Conservation (phyloP, 768 basidiomycete genomes). For the Mycena filopes region DNA sequence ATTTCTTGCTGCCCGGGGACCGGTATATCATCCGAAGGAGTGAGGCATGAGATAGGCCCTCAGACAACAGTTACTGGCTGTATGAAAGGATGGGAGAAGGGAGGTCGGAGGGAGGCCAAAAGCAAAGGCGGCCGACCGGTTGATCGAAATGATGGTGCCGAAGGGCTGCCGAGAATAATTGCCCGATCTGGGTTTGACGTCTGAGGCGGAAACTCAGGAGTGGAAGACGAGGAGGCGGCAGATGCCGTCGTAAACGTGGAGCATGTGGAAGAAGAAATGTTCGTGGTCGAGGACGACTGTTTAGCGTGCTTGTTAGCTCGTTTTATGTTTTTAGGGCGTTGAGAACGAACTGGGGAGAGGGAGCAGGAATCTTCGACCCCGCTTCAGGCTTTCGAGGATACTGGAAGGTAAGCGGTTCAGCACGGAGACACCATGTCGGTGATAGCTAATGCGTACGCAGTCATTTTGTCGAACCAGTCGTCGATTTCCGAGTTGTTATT, state of each 20-base stretch:
- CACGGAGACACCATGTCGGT: not conserved
- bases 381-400: conserved; percentile 22
- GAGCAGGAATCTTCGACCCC: conserved; percentile 18
- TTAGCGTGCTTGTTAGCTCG: conserved; percentile 9
- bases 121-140: no score
- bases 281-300: conserved; percentile 52
- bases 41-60: no score
- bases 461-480: conserved; percentile 45
- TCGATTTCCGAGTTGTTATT: conserved; percentile 41
- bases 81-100: no score
- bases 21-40: no score
- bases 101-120: no score
- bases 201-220: no score
- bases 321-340: not conserved
- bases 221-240: conserved; percentile 48
- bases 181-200: no score
- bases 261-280: conserved; percentile 47
- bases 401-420: not conserved
- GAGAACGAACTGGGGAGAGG: conserved; percentile 22
- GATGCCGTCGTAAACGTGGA: conserved; percentile 47
- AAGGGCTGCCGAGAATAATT: no score
- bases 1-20: no score
- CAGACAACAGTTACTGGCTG: no score
- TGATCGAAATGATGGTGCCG: no score
- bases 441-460: conserved; percentile 22